Base-by-base conservation (phyloP, 768 basidiomycete species). In the Lactarius hengduanensis region DNA sequence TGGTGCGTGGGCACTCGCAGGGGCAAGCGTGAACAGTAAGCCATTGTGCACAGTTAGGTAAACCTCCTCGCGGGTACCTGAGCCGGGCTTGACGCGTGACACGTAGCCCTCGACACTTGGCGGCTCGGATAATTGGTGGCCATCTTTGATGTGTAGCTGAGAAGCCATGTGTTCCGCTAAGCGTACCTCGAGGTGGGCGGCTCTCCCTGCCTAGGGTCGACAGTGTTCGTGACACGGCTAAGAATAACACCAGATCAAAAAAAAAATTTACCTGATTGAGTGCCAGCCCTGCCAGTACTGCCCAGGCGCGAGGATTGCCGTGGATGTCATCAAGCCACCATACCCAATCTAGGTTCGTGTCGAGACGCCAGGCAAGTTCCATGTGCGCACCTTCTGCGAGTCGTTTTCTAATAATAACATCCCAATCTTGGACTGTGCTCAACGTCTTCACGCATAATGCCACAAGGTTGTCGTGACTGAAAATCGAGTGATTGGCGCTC, bases 81-180 rank as follows among this genome's bases (percentile, higher is more conserved):
- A 79, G 70, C 84, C 86, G 2, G 85, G 81, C 68, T 80, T 82
- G 71, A 92, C 81, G 57, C 88, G 87, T 66, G 91, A 84, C 53
- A 96, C 78, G 76, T 91, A 97, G 2, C 96, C 96, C 76, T 98
- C 96, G 57, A 96, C 79, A 0, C 86, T 83, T 0, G 88, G 86
- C 2, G 96, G 96, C 71, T 96, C 92, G 40, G 83, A 76, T 20
- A 95, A 73, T 43, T 74, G 77, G 18, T 76, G 80, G 11, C 81
- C 82, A 59, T 84, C 79, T 57, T 78, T 77, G 72, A 77, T 75
- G 78, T 73, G 79, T 79, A 76, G 26, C 20, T 72, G 74, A 8
- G 74, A 83, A 4, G 87, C 83, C 28, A 78, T 81, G 75, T 98
- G 96, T 60, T 87, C 82, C 7, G 85, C 88, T 1, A 90, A 77